Conservation (phyloP, 2,329 filamentous ascomycete species). For the Fusarium zealandicum region DNA sequence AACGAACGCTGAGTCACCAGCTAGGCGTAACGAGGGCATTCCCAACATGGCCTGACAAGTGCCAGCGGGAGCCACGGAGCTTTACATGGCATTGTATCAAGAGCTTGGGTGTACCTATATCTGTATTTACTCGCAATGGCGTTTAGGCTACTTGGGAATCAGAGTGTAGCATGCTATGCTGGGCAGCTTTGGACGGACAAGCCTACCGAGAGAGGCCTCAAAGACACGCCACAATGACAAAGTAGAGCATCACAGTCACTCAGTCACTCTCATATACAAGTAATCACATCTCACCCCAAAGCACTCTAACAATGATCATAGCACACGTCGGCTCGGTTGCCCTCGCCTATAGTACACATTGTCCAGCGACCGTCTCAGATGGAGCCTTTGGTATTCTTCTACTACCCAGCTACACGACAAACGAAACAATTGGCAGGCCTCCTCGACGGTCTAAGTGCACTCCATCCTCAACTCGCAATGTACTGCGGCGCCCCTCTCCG, state of each 20-base stretch:
- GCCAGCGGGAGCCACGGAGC: not conserved
- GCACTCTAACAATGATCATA: slow-evolving; percentile 16
- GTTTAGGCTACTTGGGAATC: not conserved
- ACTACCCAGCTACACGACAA: slow-evolving; percentile 38
- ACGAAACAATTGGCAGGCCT: slow-evolving; percentile 34
- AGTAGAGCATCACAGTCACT: not conserved
- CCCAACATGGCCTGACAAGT: slow-evolving; percentile 4
- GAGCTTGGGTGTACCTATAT: too few species aligned
- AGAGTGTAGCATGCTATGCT: too few species aligned
- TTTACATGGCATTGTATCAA: too few species aligned
- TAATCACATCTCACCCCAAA: slow-evolving; percentile 4
- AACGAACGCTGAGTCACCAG: not conserved
- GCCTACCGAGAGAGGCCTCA: too few species aligned
- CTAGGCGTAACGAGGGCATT: slow-evolving; percentile 22
- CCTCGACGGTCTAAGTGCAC: slow-evolving; percentile 25
- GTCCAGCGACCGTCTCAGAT: slow-evolving; percentile 35
- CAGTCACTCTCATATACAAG: not conserved
- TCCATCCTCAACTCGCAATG: slow-evolving; percentile 13
- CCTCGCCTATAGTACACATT: slow-evolving; percentile 42
- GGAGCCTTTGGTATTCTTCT: slow-evolving; percentile 38
- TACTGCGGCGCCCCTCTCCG: not conserved
- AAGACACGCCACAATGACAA: not conserved
- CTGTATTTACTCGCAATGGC: not conserved
- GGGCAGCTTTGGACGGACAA: too few species aligned
- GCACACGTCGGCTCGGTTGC: slow-evolving; percentile 37